Percentiles rank a stretch among this genome's conserved stretches.
Conservation (phyloP, 192 early-diverging fungal genomes). For the Dispira parvispora region DNA sequence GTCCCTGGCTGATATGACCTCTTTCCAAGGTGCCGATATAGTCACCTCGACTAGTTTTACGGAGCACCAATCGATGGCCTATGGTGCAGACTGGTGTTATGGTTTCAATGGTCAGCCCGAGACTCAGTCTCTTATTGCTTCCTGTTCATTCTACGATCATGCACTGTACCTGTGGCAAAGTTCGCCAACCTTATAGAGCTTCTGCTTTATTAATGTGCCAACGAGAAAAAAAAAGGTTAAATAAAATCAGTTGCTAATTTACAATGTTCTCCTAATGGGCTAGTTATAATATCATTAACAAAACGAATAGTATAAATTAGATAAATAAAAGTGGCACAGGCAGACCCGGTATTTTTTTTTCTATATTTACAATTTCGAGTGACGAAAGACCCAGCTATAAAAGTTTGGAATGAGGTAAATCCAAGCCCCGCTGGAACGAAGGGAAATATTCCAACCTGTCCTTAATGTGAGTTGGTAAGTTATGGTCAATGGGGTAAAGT, state of each 20-base stretch:
- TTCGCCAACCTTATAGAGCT: too few relatives aligned
- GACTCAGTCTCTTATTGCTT: slow-evolving; percentile 33
- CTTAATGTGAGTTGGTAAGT: slow-evolving; percentile 1
- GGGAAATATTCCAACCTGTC: slow-evolving; percentile 9
- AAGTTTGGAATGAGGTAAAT: not conserved
- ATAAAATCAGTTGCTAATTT: not conserved
- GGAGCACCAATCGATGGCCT: slow-evolving; percentile 58
- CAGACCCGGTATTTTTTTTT: not conserved
- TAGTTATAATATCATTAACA: not conserved
- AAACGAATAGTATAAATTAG: not conserved
- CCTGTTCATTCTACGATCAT: slow-evolving; percentile 74
- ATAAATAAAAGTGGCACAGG: not conserved
- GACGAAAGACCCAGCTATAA: not conserved
- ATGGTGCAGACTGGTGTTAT: slow-evolving; percentile 64
- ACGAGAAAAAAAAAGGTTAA: not conserved
- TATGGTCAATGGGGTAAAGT: slow-evolving; percentile 9
- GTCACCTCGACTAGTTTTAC: slow-evolving; percentile 28
- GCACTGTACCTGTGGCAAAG: slow-evolving; percentile 46
- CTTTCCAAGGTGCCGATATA: slow-evolving; percentile 12
- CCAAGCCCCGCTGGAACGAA: slow-evolving; percentile 5
- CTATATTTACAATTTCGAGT: not conserved
- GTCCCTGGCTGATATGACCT: slow-evolving; percentile 10
- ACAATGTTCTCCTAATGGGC: not conserved
- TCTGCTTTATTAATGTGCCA: too few relatives aligned
- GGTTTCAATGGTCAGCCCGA: not conserved